A percentile compares a stretch with the other conserved stretches of the same genome.
phyloP scores from a whole-genome alignment of 2,329 filamentous ascomycete genomes.

The Aspergillus ochraceoroseus region DNA sequence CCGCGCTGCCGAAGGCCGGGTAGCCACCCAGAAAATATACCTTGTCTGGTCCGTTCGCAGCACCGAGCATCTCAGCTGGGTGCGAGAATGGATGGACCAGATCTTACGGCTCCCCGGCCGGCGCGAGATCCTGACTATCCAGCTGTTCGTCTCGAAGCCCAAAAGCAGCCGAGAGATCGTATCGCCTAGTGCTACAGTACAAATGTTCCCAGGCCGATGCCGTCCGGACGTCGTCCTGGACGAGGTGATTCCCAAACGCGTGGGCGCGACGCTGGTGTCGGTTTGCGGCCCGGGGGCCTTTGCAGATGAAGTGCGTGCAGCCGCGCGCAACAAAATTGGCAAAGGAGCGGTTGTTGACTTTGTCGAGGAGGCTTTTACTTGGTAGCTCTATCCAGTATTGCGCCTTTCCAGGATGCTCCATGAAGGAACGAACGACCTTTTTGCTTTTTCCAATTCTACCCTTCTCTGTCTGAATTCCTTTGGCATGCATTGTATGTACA shows the following conservation, averaged over 20 bases:
- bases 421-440: slow-evolving; percentile 1
- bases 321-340: slow-evolving; percentile 50
- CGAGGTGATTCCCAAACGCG: slow-evolving; percentile 51
- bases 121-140: slow-evolving; percentile 55
- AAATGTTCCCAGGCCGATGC: slow-evolving; percentile 59
- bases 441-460: too few relatives aligned
- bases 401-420: neutral
- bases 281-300: slow-evolving; percentile 61
- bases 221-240: slow-evolving; percentile 53
- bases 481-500: too few relatives aligned
- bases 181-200: slow-evolving; percentile 54
- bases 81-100: slow-evolving; percentile 62
- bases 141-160: slow-evolving; percentile 60
- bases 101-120: slow-evolving; percentile 57
- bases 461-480: too few relatives aligned
- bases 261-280: slow-evolving; percentile 58
- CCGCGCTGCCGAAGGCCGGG: slow-evolving; percentile 49
- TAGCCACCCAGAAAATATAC: slow-evolving; percentile 55
- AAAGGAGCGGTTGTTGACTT: slow-evolving; percentile 56
- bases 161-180: slow-evolving; percentile 52
- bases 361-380: slow-evolving; percentile 62
- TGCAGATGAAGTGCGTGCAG: slow-evolving; percentile 56
- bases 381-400: slow-evolving; percentile 36
- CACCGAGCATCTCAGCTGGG: slow-evolving; percentile 58
- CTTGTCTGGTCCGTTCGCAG: slow-evolving; percentile 60